Evolutionary conservation across 306 rosid genomes (phyloP).

Genomic region (Coriaria nepalensis): DNA sequence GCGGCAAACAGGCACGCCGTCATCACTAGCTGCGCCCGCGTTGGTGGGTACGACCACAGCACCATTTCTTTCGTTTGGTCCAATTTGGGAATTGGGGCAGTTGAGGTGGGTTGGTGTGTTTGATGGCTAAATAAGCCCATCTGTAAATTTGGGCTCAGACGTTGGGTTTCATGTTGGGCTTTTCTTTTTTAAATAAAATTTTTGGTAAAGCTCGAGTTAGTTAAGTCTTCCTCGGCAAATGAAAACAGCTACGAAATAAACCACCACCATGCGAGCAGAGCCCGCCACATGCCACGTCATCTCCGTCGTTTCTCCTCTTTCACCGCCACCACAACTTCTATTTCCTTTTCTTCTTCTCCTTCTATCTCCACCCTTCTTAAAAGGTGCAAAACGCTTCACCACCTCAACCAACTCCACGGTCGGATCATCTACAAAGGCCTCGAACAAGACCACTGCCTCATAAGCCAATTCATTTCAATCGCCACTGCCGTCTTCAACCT

Average conservation of each 20-base stretch:
- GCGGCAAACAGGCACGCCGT: slow-evolving; percentile 18
- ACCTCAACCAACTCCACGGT: slow-evolving; percentile 51
- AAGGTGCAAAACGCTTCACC: slow-evolving; percentile 29
- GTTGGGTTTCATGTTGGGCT: too few species aligned
- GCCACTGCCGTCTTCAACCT: slow-evolving; percentile 10
- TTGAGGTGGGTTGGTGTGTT: too few species aligned
- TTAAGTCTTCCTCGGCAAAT: too few species aligned
- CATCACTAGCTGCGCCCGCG: slow-evolving; percentile 19
- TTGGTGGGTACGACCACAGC: slow-evolving; percentile 29
- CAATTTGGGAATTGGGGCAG: too few species aligned
- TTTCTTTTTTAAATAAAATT: too few species aligned
- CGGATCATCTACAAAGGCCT: slow-evolving; percentile 48
- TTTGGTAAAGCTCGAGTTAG: too few species aligned
- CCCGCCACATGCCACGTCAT: neutral
- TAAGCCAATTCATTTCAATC: slow-evolving; percentile 38
- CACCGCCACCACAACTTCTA: neutral
- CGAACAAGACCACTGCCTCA: slow-evolving; percentile 50
- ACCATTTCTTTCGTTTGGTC: slow-evolving; percentile 11
- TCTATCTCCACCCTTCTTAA: slow-evolving; percentile 27
- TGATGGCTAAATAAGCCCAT: too few species aligned
- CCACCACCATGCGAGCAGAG: too few species aligned
- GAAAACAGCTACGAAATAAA: too few species aligned
- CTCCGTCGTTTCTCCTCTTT: neutral
- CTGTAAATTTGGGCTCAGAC: too few species aligned
- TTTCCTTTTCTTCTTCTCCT: slow-evolving; percentile 4